Base-by-base conservation (phyloP, 139 green algal species). In the Penium margaritaceum region DNA sequence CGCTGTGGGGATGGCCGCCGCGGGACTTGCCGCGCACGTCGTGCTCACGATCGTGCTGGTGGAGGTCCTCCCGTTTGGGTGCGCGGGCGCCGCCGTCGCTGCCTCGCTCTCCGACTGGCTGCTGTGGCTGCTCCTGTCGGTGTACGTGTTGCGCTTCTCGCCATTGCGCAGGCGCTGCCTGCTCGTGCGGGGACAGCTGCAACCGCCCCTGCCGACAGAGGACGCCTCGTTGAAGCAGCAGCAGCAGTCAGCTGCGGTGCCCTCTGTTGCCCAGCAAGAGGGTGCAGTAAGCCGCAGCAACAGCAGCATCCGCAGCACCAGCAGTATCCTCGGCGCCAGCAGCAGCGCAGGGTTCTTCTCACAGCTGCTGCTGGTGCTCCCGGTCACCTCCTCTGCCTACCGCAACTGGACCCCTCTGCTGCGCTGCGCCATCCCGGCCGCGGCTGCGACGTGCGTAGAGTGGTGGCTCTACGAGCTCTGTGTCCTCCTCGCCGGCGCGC, bases 391-490 rank as follows among this genome's bases (percentile, higher is more conserved):
- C 29, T 24, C 47, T 24, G 5, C 14, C 47, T 58, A 5, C n/a
- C 47, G 47, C 47, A 58, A 60, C 37, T 79, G 64, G 72, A 15
- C n/a, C 30, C 63, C 34, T 3, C 30, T 64, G 17, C 19, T 77
- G 67, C 63, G 46, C 41, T 32, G 79, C 17, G 33, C 72, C 17
- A 24, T 79, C 32, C 64, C 72, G 4, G 43, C 72, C n/a, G 41
- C n/a, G 30, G 62, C 41, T 30, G 63, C 35, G 19, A 65, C 79
- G 2, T 77, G 72, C 63, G 46, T 80, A 12, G 72, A 80, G 64
- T 76, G 63, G 72, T 80, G 72, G 72, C 77, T 35, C 72, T 80
- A 61, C 37, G 72, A 80, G 66, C 35, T 80, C 55, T 38, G 33
- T 7, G 15, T 80, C 30, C 36, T 80, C 51, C 55, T 80, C 3